Percentiles rank a stretch among this genome's conserved stretches.
Evolutionary conservation across 148 eudicot species (phyloP).

Genomic region (Camellia granthamiana): DNA sequence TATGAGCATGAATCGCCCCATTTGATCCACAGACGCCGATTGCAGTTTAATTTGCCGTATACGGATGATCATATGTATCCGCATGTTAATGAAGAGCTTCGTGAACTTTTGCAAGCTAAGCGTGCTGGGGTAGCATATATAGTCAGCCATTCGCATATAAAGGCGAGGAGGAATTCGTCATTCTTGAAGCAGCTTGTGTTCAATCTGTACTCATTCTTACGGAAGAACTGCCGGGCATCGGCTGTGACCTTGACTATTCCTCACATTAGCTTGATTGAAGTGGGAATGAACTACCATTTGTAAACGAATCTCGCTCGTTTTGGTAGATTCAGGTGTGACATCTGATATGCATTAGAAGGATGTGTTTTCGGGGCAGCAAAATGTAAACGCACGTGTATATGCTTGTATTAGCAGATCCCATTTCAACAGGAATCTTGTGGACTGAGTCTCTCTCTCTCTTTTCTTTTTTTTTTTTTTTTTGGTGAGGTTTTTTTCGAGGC

Average conservation of each 20-base stretch:
- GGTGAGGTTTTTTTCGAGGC: no score
- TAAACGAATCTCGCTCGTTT: slow-evolving; percentile 7
- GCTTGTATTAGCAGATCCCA: no score
- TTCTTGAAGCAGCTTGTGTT: slow-evolving; percentile 37
- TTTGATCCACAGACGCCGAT: slow-evolving; percentile 18
- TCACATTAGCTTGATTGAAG: slow-evolving; percentile 46
- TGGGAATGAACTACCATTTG: slow-evolving; percentile 43
- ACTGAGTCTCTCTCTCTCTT: no score
- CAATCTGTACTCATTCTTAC: slow-evolving; percentile 33
- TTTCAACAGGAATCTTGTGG: no score
- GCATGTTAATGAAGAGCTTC: slow-evolving; percentile 38
- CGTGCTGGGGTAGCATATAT: slow-evolving; percentile 48
- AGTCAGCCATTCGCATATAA: slow-evolving; percentile 38
- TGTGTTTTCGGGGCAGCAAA: no score
- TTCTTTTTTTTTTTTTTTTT: no score
- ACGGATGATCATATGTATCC: slow-evolving; percentile 16
- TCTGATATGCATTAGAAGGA: no score
- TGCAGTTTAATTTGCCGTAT: slow-evolving; percentile 32
- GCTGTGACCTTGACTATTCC: slow-evolving; percentile 43
- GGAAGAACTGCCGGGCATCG: slow-evolving; percentile 41
- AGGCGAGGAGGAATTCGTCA: slow-evolving; percentile 36
- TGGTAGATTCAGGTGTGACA: no score
- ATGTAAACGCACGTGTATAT: no score
- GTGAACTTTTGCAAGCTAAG: slow-evolving; percentile 41
- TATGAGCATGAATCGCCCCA: slow-evolving; percentile 27